Base-by-base conservation (phyloP, 1,284 basidiomycete genomes). In the Sutorius eximius region DNA sequence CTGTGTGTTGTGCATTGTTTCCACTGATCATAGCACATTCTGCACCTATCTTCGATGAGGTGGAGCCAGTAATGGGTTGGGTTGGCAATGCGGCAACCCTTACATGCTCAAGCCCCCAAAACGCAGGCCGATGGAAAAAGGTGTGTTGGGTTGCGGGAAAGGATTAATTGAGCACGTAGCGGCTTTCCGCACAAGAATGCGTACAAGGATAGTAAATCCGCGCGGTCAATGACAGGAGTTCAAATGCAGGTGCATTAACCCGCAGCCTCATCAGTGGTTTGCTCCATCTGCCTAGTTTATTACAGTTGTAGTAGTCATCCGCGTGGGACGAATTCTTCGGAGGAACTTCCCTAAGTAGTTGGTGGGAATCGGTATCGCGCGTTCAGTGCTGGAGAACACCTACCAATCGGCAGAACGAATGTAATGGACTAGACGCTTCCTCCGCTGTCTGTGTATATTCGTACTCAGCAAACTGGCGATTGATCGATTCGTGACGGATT, bases 201-300 rank as follows among this genome's bases (percentile, higher is more conserved):
- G 27, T 11, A 27, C n/a, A 55, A 51, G 37, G 29, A 34, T 20
- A 29, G 40, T 22, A 9, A 18, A 24, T 18, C 32, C n/a, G 11
- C 16, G 32, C 27, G 27, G 20, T 37, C 27, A 36, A 42, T 38
- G 22, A 40, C 30, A 36, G 32, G 43, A 50, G 44, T 36, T 55
- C 44, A 50, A 57, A 51, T 36, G 20, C 45, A 33, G 36, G 30
- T 43, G 20, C 11, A 52, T 24, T 41, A 18, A 42, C 36, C 44
- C 37, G 24, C 27, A 49, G 30, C 27, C 5, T 24, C 38, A 32
- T 24, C 38, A 32, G 45, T 43, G 37, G 32, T 30, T 34, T 15
- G 46, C 54, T 51, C 61, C 55, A 61, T 61, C n/a, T 52, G 45
- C 62, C 52, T 48, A 45, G 38, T 57, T 52, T 42, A 52, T 55